Base-by-base conservation (phyloP, 1,139 yeast species). In the Nadsonia commutata region DNA sequence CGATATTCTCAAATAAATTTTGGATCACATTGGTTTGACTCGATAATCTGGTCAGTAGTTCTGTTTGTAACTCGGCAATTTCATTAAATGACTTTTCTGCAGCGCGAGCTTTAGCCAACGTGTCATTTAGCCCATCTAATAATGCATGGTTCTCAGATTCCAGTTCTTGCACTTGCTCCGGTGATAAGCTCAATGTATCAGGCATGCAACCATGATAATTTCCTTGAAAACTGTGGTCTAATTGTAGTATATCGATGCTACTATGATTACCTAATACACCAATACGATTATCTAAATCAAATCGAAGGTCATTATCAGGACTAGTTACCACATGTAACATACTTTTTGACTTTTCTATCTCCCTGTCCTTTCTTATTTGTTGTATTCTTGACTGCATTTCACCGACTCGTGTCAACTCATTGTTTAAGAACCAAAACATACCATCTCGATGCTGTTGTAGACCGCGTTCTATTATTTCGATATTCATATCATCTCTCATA, bases 1-100 rank as follows among this genome's bases (percentile, higher is more conserved):
- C 78, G 48, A 84, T 93, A 49, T 79, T 80, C 45, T 80, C 82
- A 46, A 79, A 63, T 48, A 90, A 66, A 37, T 70, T 67, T 45
- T 74, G 70, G 36, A 90, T 83, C 57, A 76, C 80, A 43, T 79
- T 81, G 3, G 83, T 76, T 60, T 90, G 98, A 0, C 76, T 63
- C 31, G 78, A 77, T 43, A 90, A 65, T 56, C 88, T 94, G 42
- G 79, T 67, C 3, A 86, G 72, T 48, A 90, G 67, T 54, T 85
- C 94, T 27, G 80, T 70, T 55, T 86, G 94, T 50, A 90, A 62
- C 45, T 78, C 76, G 1, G 90, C 74, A 42, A 90, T 81, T 56
- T 86, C 96, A 43, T 78, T 63, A 65, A 88, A 78, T 2, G 94
- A 76, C 47, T 70, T 71, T 56, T 86, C 93, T n/a, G 90, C 74